Evolutionary conservation across 306 rosid species (phyloP).

Genomic region (Cajanus cajan): DNA sequence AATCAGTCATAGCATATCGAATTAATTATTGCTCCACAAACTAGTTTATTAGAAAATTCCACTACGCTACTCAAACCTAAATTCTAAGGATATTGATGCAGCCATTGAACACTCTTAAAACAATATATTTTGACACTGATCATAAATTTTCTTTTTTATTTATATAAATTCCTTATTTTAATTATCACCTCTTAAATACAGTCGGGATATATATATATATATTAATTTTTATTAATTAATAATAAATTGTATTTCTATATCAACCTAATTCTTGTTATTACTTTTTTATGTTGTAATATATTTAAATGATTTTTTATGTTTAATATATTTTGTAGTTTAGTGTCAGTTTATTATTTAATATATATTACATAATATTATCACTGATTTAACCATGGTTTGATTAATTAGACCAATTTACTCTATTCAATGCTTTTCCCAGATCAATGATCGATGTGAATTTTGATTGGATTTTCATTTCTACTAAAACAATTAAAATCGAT

Average conservation of each 20-base stretch:
- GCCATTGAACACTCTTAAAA: background rate
- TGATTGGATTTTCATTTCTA: background rate
- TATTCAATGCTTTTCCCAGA: background rate
- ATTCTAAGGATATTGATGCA: background rate
- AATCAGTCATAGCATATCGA: background rate
- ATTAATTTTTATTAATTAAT: too few species aligned
- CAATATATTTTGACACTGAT: background rate
- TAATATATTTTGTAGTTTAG: too few species aligned
- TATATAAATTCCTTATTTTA: too few species aligned
- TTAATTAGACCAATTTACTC: background rate
- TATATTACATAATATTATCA: too few species aligned
- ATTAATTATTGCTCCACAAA: background rate
- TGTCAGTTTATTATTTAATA: too few species aligned
- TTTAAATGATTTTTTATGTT: too few species aligned
- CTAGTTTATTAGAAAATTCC: background rate
- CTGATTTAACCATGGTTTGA: background rate
- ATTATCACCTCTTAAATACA: too few species aligned
- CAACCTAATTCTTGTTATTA: too few species aligned
- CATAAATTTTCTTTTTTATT: background rate
- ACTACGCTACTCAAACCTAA: background rate
- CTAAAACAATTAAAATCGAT: too few species aligned
- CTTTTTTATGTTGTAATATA: too few species aligned
- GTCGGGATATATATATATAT: background rate
- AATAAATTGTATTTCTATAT: too few species aligned
- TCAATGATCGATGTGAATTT: background rate